These are phyloP conservation scores for Rhodotorula sp. DNA, from an alignment of 1,284 basidiomycete species.

Conservation along the genomic window DNA sequence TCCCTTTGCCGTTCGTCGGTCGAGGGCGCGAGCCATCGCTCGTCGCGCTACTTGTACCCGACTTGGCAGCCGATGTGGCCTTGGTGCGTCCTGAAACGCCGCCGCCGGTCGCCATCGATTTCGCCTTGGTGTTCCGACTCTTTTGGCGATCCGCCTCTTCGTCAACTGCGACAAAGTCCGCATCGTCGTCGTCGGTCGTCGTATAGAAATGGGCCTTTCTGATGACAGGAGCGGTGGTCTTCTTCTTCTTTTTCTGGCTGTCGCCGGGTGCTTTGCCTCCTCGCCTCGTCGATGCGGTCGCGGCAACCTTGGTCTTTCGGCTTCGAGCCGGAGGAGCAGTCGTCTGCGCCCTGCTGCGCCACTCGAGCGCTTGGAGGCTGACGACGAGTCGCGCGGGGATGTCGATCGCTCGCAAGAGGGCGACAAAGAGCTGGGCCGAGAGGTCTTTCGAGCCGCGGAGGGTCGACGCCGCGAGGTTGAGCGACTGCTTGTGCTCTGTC, in stretches of 20 bases:
- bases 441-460: slow-evolving; percentile 78
- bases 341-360: slow-evolving; percentile 62
- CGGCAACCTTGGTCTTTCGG: slow-evolving; percentile 18
- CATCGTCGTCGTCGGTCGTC: background rate
- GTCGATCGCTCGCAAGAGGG: slow-evolving; percentile 78
- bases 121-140: slow-evolving; percentile 44
- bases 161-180: background rate
- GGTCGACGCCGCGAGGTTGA: slow-evolving; percentile 50
- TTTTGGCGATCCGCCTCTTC: slow-evolving; percentile 18
- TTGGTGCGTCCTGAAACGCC: slow-evolving; percentile 20
- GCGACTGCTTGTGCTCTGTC: background rate
- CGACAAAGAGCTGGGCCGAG: slow-evolving; percentile 87
- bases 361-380: slow-evolving; percentile 75
- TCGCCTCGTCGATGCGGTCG: slow-evolving; percentile 19
- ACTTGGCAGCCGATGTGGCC: background rate
- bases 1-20: background rate
- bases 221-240: background rate
- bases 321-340: slow-evolving; percentile 22
- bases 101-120: background rate
- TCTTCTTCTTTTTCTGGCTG: background rate
- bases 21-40: background rate
- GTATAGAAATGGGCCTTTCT: background rate
- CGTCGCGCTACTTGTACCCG: background rate
- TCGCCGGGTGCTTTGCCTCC: background rate
- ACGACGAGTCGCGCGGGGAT: slow-evolving; percentile 85